Percentiles rank a stretch among this genome's conserved stretches.
Evolutionary conservation across 2,329 filamentous ascomycete species (phyloP).

Genomic region (Alternaria rosae): DNA sequence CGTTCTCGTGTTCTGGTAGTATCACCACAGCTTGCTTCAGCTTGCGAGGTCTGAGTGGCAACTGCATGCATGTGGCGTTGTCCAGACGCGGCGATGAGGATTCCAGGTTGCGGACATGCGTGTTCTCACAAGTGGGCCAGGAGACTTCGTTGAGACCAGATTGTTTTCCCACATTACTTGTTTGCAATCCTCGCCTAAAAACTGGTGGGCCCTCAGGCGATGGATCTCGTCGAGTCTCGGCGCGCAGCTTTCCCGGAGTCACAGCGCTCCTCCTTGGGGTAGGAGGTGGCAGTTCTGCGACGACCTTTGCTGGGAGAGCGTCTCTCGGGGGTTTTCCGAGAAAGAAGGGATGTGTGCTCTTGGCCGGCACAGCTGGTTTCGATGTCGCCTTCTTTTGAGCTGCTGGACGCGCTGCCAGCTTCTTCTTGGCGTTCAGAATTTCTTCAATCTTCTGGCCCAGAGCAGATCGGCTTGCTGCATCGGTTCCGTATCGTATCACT

Average conservation of each 20-base stretch:
- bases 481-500: constrained; percentile 66
- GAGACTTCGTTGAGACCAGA: constrained; percentile 70
- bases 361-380: constrained; percentile 49
- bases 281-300: constrained; percentile 12
- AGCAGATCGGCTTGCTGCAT: constrained; percentile 54
- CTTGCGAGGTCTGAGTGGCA: constrained; percentile 35
- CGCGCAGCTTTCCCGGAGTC: constrained; percentile 57
- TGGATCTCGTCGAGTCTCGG: constrained; percentile 38
- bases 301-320: constrained; percentile 22
- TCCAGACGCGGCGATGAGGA: not conserved
- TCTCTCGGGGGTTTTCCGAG: constrained; percentile 58
- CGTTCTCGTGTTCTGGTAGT: constrained; percentile 33
- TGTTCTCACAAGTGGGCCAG: constrained; percentile 74
- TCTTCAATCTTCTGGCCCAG: constrained; percentile 69
- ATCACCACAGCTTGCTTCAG: constrained; percentile 50
- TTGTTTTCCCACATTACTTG: constrained; percentile 60
- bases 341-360: constrained; percentile 74
- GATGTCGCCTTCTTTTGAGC: constrained; percentile 27
- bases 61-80: not conserved
- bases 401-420: constrained; percentile 21
- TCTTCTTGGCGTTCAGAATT: constrained; percentile 61
- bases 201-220: constrained; percentile 21
- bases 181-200: constrained; percentile 30
- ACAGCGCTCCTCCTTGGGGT: constrained; percentile 49
- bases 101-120: constrained; percentile 46